Evolutionary conservation across 768 basidiomycete genomes (phyloP).

Genomic region (Boletus reticuloceps): DNA sequence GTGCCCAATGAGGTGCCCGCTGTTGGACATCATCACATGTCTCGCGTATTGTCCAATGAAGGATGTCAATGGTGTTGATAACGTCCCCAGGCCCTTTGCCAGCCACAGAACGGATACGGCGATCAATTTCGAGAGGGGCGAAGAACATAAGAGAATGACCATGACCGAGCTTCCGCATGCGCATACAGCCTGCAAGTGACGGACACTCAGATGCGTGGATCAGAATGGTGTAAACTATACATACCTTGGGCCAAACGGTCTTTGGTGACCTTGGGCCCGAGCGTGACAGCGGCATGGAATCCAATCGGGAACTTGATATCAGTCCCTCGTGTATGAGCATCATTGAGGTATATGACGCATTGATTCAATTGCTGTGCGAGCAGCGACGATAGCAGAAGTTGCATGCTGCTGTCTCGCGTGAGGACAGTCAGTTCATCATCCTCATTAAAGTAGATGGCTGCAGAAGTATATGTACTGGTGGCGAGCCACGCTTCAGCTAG

Average conservation of each 20-base stretch:
- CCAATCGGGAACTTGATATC: slow-evolving; percentile 47
- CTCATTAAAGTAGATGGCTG: slow-evolving; percentile 41
- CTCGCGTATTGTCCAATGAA: slow-evolving; percentile 44
- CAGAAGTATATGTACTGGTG: slow-evolving; percentile 27
- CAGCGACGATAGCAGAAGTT: neutral
- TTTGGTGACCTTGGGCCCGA: slow-evolving; percentile 51
- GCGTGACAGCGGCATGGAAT: slow-evolving; percentile 18
- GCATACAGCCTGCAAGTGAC: slow-evolving; percentile 41
- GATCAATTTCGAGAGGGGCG: slow-evolving; percentile 40
- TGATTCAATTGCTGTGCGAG: slow-evolving; percentile 2
- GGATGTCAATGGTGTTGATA: slow-evolving; percentile 30
- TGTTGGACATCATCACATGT: slow-evolving; percentile 40
- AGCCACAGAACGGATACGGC: slow-evolving; percentile 30
- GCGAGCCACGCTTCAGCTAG: slow-evolving; percentile 27
- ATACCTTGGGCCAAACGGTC: slow-evolving; percentile 47
- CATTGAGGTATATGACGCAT: slow-evolving; percentile 45
- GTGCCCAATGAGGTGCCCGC: slow-evolving; percentile 40
- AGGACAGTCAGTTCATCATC: slow-evolving; percentile 3
- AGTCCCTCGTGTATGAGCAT: slow-evolving; percentile 48
- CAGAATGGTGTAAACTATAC: neutral
- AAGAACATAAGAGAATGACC: slow-evolving; percentile 47
- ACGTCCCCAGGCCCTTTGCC: slow-evolving; percentile 1
- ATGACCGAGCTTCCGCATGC: slow-evolving; percentile 45
- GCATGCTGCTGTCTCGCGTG: neutral
- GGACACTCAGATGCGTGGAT: neutral